These are phyloP conservation scores for Grigorovia humatica DNA, from an alignment of 805 yeast species.

Conservation along the genomic window DNA sequence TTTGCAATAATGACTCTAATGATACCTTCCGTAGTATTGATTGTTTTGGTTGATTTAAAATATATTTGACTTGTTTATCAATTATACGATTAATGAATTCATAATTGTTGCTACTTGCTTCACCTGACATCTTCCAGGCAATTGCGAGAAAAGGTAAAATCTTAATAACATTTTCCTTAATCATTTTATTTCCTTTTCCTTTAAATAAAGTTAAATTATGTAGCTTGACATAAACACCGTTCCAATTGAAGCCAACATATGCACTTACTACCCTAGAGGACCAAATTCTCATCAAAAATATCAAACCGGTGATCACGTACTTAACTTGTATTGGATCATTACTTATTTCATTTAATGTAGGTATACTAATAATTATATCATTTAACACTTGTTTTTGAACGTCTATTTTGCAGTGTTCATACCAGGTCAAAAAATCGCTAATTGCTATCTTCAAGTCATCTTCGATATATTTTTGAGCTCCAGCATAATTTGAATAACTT, in stretches of 20 bases:
- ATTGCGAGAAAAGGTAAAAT: constrained; percentile 34
- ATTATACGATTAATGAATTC: constrained; percentile 8
- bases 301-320: constrained; percentile 13
- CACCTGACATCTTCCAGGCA: neutral
- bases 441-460: constrained; percentile 35
- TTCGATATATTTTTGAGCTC: constrained; percentile 45
- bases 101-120: neutral
- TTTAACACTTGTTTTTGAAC: constrained; percentile 5
- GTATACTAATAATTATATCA: constrained; percentile 4
- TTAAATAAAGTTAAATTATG: constrained; percentile 7
- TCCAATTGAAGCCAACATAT: constrained; percentile 5
- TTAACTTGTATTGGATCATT: constrained; percentile 26
- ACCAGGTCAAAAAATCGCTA: constrained; percentile 28
- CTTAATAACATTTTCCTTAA: constrained; percentile 18
- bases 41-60: neutral
- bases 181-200: neutral
- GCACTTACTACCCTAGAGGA: constrained; percentile 5
- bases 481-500: constrained; percentile 45
- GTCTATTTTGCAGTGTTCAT: constrained; percentile 8
- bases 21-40: constrained; percentile 5
- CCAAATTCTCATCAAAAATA: constrained; percentile 6
- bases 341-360: constrained; percentile 6
- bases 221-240: constrained; percentile 5
- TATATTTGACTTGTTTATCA: neutral
- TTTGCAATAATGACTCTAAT: constrained; percentile 14